Evolutionary conservation across 2,329 filamentous ascomycete species (phyloP).

Genomic region (Monilinia aucupariae): DNA sequence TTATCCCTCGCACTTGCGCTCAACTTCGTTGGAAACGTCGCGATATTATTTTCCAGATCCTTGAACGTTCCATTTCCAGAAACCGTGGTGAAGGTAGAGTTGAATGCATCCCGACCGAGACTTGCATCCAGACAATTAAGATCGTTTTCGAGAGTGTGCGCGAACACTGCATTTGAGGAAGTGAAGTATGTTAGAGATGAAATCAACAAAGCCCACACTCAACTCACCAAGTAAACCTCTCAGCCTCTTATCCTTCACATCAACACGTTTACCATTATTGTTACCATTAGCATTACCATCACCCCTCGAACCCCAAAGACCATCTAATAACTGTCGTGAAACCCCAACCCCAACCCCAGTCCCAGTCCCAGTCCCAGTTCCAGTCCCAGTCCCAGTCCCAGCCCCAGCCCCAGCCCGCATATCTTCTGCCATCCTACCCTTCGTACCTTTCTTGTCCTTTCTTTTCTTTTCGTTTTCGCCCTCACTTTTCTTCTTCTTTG

Average conservation of each 20-base stretch:
- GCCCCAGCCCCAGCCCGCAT: background rate
- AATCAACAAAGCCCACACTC: background rate
- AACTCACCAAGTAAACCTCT: constrained; percentile 5
- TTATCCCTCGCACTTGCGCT: constrained; percentile 24
- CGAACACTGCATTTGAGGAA: background rate
- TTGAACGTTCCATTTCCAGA: background rate
- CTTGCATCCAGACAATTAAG: background rate
- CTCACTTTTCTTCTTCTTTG: background rate
- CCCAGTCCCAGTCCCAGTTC: background rate
- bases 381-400: constrained; percentile 2
- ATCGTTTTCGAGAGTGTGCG: constrained; percentile 6
- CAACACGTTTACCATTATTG: background rate
- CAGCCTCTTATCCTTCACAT: constrained; percentile 1
- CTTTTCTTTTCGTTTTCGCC: background rate
- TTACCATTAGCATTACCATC: background rate
- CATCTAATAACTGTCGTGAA: background rate
- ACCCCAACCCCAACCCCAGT: background rate
- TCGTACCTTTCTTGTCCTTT: background rate
- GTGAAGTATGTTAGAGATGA: background rate
- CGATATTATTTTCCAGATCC: constrained; percentile 38
- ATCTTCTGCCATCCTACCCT: background rate
- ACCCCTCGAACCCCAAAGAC: background rate
- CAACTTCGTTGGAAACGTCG: constrained; percentile 35
- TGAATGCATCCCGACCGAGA: background rate
- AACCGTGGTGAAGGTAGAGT: background rate